Conservation (phyloP, 371 early-diverging fungal species). For the Zopfochytrium polystomum region DNA sequence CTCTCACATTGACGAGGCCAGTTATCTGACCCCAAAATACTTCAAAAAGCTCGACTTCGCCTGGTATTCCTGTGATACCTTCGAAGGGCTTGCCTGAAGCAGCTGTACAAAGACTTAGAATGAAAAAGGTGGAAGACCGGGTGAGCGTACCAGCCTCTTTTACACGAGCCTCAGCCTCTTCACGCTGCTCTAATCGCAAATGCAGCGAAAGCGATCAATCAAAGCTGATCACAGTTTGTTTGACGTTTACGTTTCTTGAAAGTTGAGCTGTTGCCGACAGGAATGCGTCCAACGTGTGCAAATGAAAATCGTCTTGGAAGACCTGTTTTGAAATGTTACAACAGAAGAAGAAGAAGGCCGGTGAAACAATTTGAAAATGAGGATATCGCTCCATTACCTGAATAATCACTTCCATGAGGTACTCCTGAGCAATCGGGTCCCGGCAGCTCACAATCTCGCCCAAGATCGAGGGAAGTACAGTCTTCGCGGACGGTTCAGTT, state of each 20-base stretch:
- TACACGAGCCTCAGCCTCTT: conserved; percentile 31
- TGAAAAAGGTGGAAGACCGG: no score
- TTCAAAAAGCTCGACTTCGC: conserved; percentile 83
- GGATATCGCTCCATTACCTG: conserved; percentile 59
- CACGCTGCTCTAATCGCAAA: conserved; percentile 72
- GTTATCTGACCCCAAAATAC: conserved; percentile 94
- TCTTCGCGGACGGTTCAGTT: no score
- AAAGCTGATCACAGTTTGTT: conserved; percentile 87
- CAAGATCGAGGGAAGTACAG: conserved; percentile 84
- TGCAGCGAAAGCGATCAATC: conserved; percentile 84
- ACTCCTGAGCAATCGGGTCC: conserved; percentile 97
- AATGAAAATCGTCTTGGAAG: conserved; percentile 93
- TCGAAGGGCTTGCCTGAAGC: conserved; percentile 2
- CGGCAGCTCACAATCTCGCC: conserved; percentile 93
- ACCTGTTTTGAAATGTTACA: conserved; percentile 48
- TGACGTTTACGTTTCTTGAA: conserved; percentile 87
- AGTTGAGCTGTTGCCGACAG: conserved; percentile 85
- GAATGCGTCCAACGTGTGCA: conserved; percentile 83
- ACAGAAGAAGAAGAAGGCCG: not conserved
- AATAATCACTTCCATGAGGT: conserved; percentile 95
- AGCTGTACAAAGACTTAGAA: no score
- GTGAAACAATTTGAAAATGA: not conserved
- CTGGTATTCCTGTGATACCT: conserved; percentile 67
- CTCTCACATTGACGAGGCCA: conserved; percentile 73
- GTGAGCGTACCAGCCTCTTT: conserved; percentile 1